Evolutionary conservation across 148 eudicot genomes (phyloP).

Genomic region (Vaccinium corymbosum): DNA sequence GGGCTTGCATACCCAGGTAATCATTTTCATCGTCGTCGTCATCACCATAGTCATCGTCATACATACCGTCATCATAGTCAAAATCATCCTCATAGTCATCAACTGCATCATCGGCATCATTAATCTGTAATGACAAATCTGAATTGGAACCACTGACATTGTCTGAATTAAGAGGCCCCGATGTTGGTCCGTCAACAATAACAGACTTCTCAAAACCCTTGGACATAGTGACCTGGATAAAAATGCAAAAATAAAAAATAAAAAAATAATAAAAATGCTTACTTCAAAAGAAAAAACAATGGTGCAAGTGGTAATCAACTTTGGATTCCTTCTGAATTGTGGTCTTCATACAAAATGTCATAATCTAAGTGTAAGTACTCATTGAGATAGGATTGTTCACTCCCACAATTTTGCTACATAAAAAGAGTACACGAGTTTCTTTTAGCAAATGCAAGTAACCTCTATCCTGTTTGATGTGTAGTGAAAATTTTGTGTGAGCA

Average conservation of each 20-base stretch:
- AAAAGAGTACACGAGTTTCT: not conserved
- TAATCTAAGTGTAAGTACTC: not conserved
- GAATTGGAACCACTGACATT: conserved; percentile 41
- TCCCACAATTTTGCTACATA: not conserved
- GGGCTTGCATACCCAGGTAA: conserved; percentile 60
- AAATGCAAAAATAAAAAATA: not conserved
- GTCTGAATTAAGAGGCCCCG: conserved; percentile 37
- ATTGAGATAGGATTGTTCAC: not conserved
- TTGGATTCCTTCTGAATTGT: not conserved
- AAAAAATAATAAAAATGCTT: not conserved
- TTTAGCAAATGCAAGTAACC: not conserved
- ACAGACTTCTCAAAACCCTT: conserved; percentile 25
- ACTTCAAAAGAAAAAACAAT: conserved; percentile 2
- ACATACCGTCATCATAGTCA: conserved; percentile 31
- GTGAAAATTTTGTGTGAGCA: not conserved
- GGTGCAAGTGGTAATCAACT: not conserved
- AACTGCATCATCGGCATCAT: conserved; percentile 12
- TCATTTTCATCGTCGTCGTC: conserved; percentile 36
- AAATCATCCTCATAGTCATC: conserved; percentile 21
- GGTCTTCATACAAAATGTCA: not conserved
- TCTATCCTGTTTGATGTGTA: not conserved
- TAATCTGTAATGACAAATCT: conserved; percentile 42
- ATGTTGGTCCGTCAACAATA: conserved; percentile 29
- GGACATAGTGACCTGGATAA: conserved; percentile 32
- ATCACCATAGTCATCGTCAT: not conserved